Evolutionary conservation across 1,284 basidiomycete genomes (phyloP).

Genomic region (Cryptococcus hybrid): DNA sequence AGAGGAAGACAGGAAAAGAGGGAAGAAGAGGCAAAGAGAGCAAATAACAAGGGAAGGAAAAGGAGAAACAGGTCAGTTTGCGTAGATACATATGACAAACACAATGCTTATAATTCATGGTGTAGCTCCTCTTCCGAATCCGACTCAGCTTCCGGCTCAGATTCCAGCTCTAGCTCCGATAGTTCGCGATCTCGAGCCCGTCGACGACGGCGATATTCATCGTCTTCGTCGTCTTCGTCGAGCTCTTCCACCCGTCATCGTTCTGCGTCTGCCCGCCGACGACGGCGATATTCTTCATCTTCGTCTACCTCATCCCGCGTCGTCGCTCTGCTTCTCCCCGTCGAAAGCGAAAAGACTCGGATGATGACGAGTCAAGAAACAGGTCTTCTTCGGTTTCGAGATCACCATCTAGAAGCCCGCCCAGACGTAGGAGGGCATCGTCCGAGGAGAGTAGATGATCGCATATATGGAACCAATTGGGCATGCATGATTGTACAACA

Average conservation of each 20-base stretch:
- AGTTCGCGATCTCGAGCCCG: conserved; percentile 12
- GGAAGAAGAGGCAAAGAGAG: conserved; percentile 16
- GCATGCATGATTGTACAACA: conserved; percentile 4
- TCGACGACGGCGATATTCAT: conserved; percentile 8
- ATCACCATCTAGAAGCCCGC: conserved; percentile 2
- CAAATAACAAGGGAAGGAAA: conserved; percentile 11
- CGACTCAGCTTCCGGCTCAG: conserved; percentile 30
- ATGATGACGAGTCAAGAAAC: background rate
- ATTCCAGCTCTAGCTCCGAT: conserved; percentile 16
- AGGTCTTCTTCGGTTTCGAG: background rate
- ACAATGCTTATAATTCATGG: background rate
- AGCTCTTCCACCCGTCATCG: conserved; percentile 17
- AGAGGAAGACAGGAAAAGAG: conserved; percentile 37
- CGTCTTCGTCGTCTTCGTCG: conserved; percentile 13
- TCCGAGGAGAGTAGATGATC: background rate
- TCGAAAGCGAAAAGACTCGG: conserved; percentile 4
- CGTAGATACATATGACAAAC: background rate
- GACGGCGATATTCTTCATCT: conserved; percentile 8
- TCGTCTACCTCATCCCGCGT: background rate
- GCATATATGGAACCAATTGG: background rate
- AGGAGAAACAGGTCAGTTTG: conserved; percentile 5
- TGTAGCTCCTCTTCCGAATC: background rate
- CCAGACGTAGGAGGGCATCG: conserved; percentile 1
- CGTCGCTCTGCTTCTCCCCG: conserved; percentile 13
- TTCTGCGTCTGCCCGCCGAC: conserved; percentile 14